Evolutionary conservation across 2,329 filamentous ascomycete species (phyloP), one percentile per base, ranked within the genome.

Genomic region (Exserohilum turcica): DNA sequence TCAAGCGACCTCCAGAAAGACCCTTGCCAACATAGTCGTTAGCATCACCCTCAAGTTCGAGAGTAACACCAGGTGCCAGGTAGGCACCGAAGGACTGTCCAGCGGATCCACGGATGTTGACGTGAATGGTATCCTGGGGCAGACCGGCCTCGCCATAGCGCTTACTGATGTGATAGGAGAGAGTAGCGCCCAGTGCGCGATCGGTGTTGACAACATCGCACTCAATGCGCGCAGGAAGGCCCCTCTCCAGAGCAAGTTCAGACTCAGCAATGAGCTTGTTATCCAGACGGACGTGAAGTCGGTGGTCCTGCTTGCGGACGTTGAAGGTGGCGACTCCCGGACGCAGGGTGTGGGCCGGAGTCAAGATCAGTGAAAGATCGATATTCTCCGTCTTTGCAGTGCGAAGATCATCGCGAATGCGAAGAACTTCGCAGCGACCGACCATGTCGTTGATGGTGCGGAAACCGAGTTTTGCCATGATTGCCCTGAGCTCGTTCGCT

Each of bases 11-110:
- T 74, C 93, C 93, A 48, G 92, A 97, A 28, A 97, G 80, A 71
- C 92, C 92, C 82, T 97, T 97, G 64, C 93, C 93, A 50, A 97
- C 92, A 67, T 97, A 97, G 74, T 97, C 93, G 75, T 97, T 97
- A 72, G 91, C 82, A 74, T 97, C 93, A 77, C 93, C 93, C 79
- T 97, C 93, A 33, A 97, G 86, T 77, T 97, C 93, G 40, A 97
- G 81, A 1, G 93, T 97, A 39, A 97, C 87, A 84, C 93, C 93
- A 57, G 92, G 90, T 39, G 93, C 92, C 52, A 97, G 84, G 82
- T 89, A 97, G 44, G 92, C 92, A 79, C 93, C 93, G 68, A 97
- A 97, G 1, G 93, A 97, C 77, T 97, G 93, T 67, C 93, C 93
- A 62, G 93, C 93, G 49, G 93, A 97, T 38, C 93, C 93, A 81